Percentiles rank a stretch among this genome's conserved stretches.
These are phyloP conservation scores for Teratosphaeriaceae sp. DNA, from an alignment of 2,329 filamentous ascomycete genomes.

Conservation along the genomic window DNA sequence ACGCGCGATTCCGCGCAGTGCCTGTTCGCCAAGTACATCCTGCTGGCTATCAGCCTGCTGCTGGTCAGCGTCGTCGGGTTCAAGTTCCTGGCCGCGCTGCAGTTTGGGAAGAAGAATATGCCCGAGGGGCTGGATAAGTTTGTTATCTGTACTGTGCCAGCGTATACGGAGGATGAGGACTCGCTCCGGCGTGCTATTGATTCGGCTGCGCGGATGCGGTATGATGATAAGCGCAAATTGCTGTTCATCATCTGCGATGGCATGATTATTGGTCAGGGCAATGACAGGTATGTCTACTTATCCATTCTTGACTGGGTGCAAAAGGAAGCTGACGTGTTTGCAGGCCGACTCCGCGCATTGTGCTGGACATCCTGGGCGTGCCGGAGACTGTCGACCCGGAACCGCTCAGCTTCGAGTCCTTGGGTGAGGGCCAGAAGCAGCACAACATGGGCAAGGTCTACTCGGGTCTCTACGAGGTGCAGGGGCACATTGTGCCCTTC, in stretches of 20 bases:
- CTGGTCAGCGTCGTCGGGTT: constrained; percentile 78
- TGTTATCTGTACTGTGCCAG: constrained; percentile 93
- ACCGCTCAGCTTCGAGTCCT: constrained; percentile 90
- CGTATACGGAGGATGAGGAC: constrained; percentile 97
- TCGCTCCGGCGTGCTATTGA: constrained; percentile 95
- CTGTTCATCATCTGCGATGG: constrained; percentile 90
- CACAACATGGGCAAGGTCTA: constrained; percentile 99
- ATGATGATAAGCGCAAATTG: constrained; percentile 93
- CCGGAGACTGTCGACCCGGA: constrained; percentile 91
- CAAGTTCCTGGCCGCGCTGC: constrained; percentile 94
- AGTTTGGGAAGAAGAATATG: constrained; percentile 84
- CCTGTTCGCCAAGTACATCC: constrained; percentile 81
- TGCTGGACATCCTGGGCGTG: constrained; percentile 93
- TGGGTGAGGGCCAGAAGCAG: constrained; percentile 93
- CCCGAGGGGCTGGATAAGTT: constrained; percentile 98
- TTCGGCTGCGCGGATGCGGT: constrained; percentile 88
- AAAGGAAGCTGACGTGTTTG: not conserved
- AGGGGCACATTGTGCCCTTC: constrained; percentile 97
- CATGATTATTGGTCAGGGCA: constrained; percentile 99
- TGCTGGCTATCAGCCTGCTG: constrained; percentile 76
- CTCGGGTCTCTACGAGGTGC: constrained; percentile 93
- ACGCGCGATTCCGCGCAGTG: constrained; percentile 82
- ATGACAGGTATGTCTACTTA: constrained; percentile 59
- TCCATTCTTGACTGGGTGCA: too few relatives aligned
- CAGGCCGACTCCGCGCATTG: constrained; percentile 87